Evolutionary conservation across 768 basidiomycete genomes (phyloP), one percentile per base, ranked within the genome.

Genomic region (Tylopilus felleus): DNA sequence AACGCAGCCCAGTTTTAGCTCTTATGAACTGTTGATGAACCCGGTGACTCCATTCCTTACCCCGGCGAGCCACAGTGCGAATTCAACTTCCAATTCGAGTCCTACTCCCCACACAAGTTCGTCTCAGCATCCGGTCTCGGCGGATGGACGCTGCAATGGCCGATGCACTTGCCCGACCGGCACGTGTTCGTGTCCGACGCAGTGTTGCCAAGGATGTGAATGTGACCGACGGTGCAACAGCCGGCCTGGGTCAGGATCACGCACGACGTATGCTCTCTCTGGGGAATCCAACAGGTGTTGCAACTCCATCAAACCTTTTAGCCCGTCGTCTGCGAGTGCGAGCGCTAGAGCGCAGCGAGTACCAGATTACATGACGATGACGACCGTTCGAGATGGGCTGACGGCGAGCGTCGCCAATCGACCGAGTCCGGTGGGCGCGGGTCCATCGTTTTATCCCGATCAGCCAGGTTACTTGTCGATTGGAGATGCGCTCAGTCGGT

Each of bases 291-390:
- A 57, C 8, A 36, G 64, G 0, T 59, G 58, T 38, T 59, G 57
- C n/a, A n/a, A n/a, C n/a, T n/a, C n/a, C n/a, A 49, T 53, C 39
- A 62, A 62, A 50, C 21, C 53, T 19, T 42, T 49, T 6, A 60
- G 61, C 13, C 48, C 54, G n/a, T 17, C 60, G 46, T 21, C 58
- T 7, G 23, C 52, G 17, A 53, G 39, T 31, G 7, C 53, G n/a
- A 59, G 4, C 22, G 33, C 58, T 14, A 53, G 56, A 29, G 56
- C 68, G 2, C 51, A 61, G 13, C 69, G 69, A 31, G 47, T 71
- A 17, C 69, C 69, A 1, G 69, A 70, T 33, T 70, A 69, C 8
- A 70, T 71, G 68, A 47, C 64, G 12, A 70, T 71, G 69, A 70
- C 70, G 6, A 47, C 55, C 13, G 59, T 70, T 9, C 62, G 62